Percentiles rank a stretch among this genome's conserved stretches.
Conservation (phyloP, 2,329 filamentous ascomycete genomes). For the Myriosclerotinia scirpicola region DNA sequence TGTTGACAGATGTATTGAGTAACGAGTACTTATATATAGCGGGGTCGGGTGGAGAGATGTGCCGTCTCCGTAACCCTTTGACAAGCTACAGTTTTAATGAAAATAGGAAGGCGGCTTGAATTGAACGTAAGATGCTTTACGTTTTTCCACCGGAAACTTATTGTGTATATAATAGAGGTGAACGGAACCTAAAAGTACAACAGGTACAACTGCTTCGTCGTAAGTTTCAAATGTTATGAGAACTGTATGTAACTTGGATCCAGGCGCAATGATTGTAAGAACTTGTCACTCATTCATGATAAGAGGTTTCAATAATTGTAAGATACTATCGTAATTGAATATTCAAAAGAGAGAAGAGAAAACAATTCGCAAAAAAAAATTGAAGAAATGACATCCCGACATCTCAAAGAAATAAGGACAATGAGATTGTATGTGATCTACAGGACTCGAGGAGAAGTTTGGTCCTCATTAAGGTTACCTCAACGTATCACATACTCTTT, state of each 20-base stretch:
- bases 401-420: background rate
- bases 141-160: background rate
- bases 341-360: background rate
- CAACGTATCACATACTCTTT: background rate
- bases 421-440: background rate
- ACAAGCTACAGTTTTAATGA: background rate
- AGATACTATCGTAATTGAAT: background rate
- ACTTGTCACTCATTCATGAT: background rate
- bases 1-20: constrained; percentile 7
- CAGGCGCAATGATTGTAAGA: background rate
- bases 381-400: background rate
- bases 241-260: constrained; percentile 7
- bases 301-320: background rate
- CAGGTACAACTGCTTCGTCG: constrained; percentile 4
- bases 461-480: background rate
- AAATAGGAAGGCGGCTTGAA: constrained; percentile 5
- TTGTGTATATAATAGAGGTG: background rate
- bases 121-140: background rate
- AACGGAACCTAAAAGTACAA: background rate
- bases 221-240: constrained; percentile 17
- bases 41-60: constrained; percentile 1
- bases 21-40: background rate
- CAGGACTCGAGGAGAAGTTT: background rate
- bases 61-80: constrained; percentile 5
- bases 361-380: background rate